A percentile compares a stretch with the other conserved stretches of the same genome.
phyloP scores from a whole-genome alignment of 257 asterid genomes.

The Solanum tarapatanum region DNA sequence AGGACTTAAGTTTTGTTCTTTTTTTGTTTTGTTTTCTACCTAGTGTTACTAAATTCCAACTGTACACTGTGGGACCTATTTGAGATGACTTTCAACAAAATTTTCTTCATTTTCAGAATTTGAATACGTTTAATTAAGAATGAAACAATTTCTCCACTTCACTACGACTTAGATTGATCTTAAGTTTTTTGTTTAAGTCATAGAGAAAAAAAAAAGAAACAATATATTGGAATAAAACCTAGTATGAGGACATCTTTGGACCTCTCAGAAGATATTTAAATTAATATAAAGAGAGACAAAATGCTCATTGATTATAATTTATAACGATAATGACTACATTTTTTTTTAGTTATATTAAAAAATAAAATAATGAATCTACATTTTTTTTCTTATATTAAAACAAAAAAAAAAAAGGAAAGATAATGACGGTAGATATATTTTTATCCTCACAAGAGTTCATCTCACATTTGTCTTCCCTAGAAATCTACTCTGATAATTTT shows the following conservation, averaged over 20 bases:
- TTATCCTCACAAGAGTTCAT: not conserved
- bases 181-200: too few relatives aligned
- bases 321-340: not conserved
- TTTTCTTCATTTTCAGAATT: too few relatives aligned
- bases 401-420: not conserved
- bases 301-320: not conserved
- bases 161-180: too few relatives aligned
- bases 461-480: not conserved
- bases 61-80: too few relatives aligned
- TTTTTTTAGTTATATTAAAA: not conserved
- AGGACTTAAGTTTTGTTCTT: too few relatives aligned
- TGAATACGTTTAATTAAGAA: too few relatives aligned
- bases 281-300: not conserved
- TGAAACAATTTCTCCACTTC: too few relatives aligned
- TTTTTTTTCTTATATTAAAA: not conserved
- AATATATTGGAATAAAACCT: too few relatives aligned
- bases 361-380: not conserved
- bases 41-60: too few relatives aligned
- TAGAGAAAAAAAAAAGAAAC: too few relatives aligned
- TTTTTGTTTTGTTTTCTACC: too few relatives aligned
- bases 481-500: not conserved
- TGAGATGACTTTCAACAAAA: accelerated
- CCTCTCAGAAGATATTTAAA: not conserved
- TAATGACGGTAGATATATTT: not conserved
- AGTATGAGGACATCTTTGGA: not conserved